Base-by-base conservation (phyloP, 2,329 filamentous ascomycete genomes). In the Rasamsonia emersonii region DNA sequence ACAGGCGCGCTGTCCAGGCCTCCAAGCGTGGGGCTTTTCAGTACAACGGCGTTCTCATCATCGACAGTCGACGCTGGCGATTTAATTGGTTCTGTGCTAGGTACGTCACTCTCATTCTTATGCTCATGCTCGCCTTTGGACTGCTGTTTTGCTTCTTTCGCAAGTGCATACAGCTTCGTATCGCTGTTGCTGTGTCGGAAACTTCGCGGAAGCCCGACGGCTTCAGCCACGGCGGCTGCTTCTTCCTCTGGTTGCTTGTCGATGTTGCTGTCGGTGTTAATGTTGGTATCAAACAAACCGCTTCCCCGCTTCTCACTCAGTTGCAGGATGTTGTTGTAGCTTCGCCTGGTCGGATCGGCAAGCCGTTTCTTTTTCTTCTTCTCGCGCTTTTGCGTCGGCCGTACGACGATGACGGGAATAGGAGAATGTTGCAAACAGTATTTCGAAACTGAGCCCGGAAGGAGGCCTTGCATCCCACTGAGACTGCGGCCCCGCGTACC, bases 351-450 rank as follows among this genome's bases (percentile, higher is more conserved):
- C 4, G 84, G 79, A 46, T 94, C 85, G 33, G 82, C 77, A 30
- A 77, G 73, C 18, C 88, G 78, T 65, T 94, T 94, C 37, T 74
- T 72, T 61, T 91, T 93, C 64, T 93, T 93, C 62, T 91, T 91
- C 51, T 84, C 75, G 13, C 88, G 80, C 62, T 93, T 93, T 39
- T 83, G 82, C 18, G 81, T 82, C 20, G 88, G 86, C 3, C 88
- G 76, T 7, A 94, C 88, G 18, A 95, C 88, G 18, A 94, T 88
- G 5, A 94, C 88, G 1, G 88, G 88, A 1, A 95, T 84, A 0
- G 88, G 86, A 2, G 84, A 93, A 55, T 93, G 88, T 53, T 95
- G 88, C 9, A 94, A 70, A 50, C 88, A 94, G 61, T 94, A 95
- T 54, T 94, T 94, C 16, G 85, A 93, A 26, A 94, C 88, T 0